Base-by-base conservation (phyloP, 768 basidiomycete species). In the Cyclocybe aegerita region DNA sequence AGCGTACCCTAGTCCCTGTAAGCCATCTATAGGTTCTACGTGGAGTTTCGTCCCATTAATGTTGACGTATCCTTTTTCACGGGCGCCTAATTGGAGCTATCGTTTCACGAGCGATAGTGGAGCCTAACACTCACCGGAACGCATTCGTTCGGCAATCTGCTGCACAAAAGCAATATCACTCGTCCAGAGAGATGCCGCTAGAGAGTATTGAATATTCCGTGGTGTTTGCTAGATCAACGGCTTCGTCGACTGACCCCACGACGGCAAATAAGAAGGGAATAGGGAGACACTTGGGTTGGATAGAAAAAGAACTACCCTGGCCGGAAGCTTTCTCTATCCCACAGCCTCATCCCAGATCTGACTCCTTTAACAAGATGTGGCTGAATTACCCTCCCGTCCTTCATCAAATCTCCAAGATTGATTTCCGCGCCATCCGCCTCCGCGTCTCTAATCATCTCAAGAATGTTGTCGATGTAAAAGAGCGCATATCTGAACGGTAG, bases 291-390 rank as follows among this genome's bases (percentile, higher is more conserved):
- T 10, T 31, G 9, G 11, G 23, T 23, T 23, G 4, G 16, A 11
- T 9, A 10, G 33, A 44, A 5, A 33, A 15, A 33, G 9, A 11
- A 60, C 15, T 33, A 79, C 80, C 80, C 79, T 44, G 81, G 85
- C 0, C 82, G 83, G 62, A 87, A 87, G 1, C 77, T 76, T 64
- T 88, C 86, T 30, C 72, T 60, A 23, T 81, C 71, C 81, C 81
- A 83, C 10, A 80, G 50, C 29, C 67, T 58, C 71, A 78, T 82
- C 7, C 73, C 80, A 0, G 72, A 73, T 49, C 66, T 76, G 37
- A 80, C 75, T 11, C 68, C 72, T 14, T 57, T 61, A 11, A 83
- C 51, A 29, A 85, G 52, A 62, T 83, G 81, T 15, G 82, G 81
- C 49, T 75, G 71, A 15, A 83, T 66, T 8, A 79, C 61, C 0